Base-by-base conservation (phyloP, 106 monocot species). In the Allium fistulosum region DNA sequence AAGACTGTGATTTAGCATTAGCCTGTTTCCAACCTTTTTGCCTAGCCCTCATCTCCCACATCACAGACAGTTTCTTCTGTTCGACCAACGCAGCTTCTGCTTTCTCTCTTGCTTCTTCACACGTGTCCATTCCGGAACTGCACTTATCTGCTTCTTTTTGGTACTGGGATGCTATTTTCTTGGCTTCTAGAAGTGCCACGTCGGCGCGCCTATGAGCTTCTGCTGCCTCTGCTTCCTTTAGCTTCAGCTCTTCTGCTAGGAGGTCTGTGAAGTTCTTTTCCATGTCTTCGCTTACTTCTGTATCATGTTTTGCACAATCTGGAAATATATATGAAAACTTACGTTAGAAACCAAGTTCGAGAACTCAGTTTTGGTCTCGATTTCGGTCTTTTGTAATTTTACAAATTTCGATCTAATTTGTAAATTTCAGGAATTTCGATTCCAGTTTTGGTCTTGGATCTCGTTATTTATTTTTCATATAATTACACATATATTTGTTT, bases 131-230 rank as follows among this genome's bases (percentile, higher is more conserved):
- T 18, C 95, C 95, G 11, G 91, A 95, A 65, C 71, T 91, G 83
- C 95, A 95, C 76, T 95, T 95, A 63, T 95, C 95, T 53, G 95
- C 95, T 63, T 91, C 95, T 53, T 95, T 95, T 71, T 88, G 91
- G 75, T 83, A 95, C 62, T 95, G 95, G 6, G 95, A 95, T 15
- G 91, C 80, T 76, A 88, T 63, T 61, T 88, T 95, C 59, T 95
- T 95, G 4, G 95, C 91, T 69, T 95, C 95, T 0, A 95, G 84
- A 59, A 95, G 62, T 11, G 75, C 71, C 18, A 88, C 62, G 61
- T 95, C 95, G 14, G 85, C 79, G 6, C 71, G 81, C 14, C 74
- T 76, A 75, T 88, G 85, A 16, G 80, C 71, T 74, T 88, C 83
- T 8, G 65, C 66, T 47, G 91, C 81, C 70, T 91, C 83, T 28